Evolutionary conservation across 257 asterid species (phyloP).

Genomic region (Cinchona pubescens): DNA sequence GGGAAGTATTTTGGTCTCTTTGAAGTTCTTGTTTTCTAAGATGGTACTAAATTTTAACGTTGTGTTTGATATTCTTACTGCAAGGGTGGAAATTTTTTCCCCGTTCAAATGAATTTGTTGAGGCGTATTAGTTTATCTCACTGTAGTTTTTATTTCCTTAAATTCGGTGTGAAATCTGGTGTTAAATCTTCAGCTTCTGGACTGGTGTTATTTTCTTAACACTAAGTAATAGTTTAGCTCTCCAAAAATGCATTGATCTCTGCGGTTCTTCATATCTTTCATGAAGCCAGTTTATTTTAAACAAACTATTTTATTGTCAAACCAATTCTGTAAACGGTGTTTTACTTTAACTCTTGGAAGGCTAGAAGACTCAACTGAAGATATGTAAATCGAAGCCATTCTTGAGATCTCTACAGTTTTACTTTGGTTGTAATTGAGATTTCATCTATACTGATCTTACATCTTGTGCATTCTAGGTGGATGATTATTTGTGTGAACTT

Average conservation of each 20-base stretch:
- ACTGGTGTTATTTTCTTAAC: background rate
- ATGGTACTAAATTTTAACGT: background rate
- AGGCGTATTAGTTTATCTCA: background rate
- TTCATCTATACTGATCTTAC: background rate
- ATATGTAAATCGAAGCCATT: background rate
- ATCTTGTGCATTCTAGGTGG: conserved; percentile 54
- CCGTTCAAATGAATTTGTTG: background rate
- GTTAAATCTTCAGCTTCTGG: background rate
- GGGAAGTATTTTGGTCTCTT: background rate
- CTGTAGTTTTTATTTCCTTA: background rate
- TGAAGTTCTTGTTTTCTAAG: background rate
- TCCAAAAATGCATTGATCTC: background rate
- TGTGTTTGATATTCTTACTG: background rate
- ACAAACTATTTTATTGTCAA: background rate
- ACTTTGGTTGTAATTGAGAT: background rate
- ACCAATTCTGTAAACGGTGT: background rate
- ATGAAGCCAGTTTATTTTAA: background rate
- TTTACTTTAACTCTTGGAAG: background rate
- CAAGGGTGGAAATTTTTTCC: background rate
- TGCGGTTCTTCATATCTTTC: background rate
- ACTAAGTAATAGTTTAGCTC: background rate
- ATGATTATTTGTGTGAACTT: conserved; percentile 60
- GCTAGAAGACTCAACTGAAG: background rate
- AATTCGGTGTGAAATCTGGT: background rate
- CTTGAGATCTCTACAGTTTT: background rate